These are phyloP conservation scores for Xylariomycetidae sp. DNA, from an alignment of 2,329 filamentous ascomycete genomes.

Conservation along the genomic window DNA sequence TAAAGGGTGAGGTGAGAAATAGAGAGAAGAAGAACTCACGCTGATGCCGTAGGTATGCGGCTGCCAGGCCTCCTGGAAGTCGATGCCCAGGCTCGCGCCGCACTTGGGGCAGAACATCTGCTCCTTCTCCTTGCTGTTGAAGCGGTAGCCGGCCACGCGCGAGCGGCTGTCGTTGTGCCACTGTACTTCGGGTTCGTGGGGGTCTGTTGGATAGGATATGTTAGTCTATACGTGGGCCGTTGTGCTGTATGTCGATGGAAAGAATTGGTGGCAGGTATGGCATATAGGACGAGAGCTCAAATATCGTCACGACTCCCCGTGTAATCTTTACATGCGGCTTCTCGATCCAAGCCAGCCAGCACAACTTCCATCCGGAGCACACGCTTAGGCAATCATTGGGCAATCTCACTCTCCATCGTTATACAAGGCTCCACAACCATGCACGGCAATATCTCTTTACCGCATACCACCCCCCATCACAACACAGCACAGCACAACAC, in stretches of 20 bases:
- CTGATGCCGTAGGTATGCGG: constrained; percentile 36
- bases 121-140: constrained; percentile 41
- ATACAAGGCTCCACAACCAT: too few species aligned
- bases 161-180: constrained; percentile 36
- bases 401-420: too few species aligned
- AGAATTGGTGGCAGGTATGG: too few species aligned
- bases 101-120: constrained; percentile 43
- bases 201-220: constrained; percentile 28
- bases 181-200: constrained; percentile 30
- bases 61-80: constrained; percentile 29
- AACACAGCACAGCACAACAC: background rate
- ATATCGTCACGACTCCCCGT: too few species aligned
- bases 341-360: too few species aligned
- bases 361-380: too few species aligned
- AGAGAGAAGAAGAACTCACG: constrained; percentile 24
- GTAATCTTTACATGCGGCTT: background rate
- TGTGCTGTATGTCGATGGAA: too few species aligned
- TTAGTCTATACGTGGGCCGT: too few species aligned
- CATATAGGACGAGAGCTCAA: too few species aligned
- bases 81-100: constrained; percentile 40
- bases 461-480: too few species aligned
- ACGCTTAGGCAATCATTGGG: too few species aligned
- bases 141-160: constrained; percentile 32
- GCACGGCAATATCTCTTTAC: too few species aligned
- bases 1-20: background rate